These are phyloP conservation scores for Candida nemodendra DNA, from an alignment of 805 yeast genomes.

Conservation along the genomic window DNA sequence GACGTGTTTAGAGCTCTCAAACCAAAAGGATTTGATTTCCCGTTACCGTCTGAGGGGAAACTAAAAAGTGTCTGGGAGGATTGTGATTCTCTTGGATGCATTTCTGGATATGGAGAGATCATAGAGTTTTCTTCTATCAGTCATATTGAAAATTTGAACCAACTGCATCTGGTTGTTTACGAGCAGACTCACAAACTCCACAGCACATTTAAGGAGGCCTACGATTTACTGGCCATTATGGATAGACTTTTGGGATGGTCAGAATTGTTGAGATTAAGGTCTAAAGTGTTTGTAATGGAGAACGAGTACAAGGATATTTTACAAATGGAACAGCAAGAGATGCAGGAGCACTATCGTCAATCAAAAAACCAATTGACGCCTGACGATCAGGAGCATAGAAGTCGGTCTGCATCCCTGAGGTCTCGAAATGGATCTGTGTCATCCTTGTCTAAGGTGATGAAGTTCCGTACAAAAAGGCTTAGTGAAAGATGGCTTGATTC, in stretches of 20 bases:
- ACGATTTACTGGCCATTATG: constrained; percentile 67
- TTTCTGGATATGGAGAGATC: constrained; percentile 34
- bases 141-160: constrained; percentile 45
- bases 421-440: constrained; percentile 22
- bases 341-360: constrained; percentile 8
- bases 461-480: constrained; percentile 46
- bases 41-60: constrained; percentile 55
- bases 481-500: constrained; percentile 77
- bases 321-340: constrained; percentile 17
- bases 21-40: constrained; percentile 44
- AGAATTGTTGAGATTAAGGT: constrained; percentile 59
- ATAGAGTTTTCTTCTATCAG: constrained; percentile 31
- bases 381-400: constrained; percentile 7
- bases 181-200: constrained; percentile 47
- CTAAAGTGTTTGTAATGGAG: constrained; percentile 78
- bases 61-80: constrained; percentile 48
- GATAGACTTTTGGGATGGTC: constrained; percentile 82
- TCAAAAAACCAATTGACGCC: constrained; percentile 5
- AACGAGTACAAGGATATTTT: constrained; percentile 49
- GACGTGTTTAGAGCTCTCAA: constrained; percentile 46
- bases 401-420: constrained; percentile 18
- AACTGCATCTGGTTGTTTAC: constrained; percentile 44
- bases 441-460: constrained; percentile 25
- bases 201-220: constrained; percentile 58
- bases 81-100: constrained; percentile 31